These are phyloP conservation scores for Blastobotrys peoriensis DNA, from an alignment of 805 yeast genomes.

Conservation along the genomic window DNA sequence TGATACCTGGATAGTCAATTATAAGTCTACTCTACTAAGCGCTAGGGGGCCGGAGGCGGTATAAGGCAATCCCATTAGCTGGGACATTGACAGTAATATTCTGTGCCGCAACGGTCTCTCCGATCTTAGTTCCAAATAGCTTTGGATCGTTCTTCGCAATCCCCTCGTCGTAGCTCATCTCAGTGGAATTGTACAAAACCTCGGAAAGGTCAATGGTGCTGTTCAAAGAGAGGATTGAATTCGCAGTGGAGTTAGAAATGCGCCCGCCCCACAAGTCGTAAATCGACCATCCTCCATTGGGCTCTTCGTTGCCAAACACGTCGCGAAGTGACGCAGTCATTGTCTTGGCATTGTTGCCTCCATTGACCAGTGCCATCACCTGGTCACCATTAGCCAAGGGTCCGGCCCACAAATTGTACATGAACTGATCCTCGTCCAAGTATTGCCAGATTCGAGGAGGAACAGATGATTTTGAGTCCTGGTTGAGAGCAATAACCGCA, in stretches of 20 bases:
- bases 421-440: slow-evolving; percentile 10
- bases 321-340: too few species aligned
- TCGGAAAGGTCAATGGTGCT: neutral
- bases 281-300: slow-evolving; percentile 11
- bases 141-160: slow-evolving; percentile 9
- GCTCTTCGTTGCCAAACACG: slow-evolving; percentile 12
- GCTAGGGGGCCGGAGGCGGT: slow-evolving; percentile 5
- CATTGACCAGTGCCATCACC: too few species aligned
- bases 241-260: neutral
- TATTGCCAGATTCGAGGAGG: too few species aligned
- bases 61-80: slow-evolving; percentile 14
- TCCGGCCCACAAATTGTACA: too few species aligned
- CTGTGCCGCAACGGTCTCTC: slow-evolving; percentile 8
- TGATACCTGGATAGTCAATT: too few species aligned
- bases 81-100: slow-evolving; percentile 8
- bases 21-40: too few species aligned
- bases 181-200: slow-evolving; percentile 14
- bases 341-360: too few species aligned
- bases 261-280: slow-evolving; percentile 13
- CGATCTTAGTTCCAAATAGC: slow-evolving; percentile 13
- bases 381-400: too few species aligned
- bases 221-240: neutral
- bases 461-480: too few species aligned
- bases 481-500: too few species aligned
- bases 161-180: slow-evolving; percentile 14